phyloP scores from a whole-genome alignment of 768 basidiomycete genomes.

The Naganishia antarctica region DNA sequence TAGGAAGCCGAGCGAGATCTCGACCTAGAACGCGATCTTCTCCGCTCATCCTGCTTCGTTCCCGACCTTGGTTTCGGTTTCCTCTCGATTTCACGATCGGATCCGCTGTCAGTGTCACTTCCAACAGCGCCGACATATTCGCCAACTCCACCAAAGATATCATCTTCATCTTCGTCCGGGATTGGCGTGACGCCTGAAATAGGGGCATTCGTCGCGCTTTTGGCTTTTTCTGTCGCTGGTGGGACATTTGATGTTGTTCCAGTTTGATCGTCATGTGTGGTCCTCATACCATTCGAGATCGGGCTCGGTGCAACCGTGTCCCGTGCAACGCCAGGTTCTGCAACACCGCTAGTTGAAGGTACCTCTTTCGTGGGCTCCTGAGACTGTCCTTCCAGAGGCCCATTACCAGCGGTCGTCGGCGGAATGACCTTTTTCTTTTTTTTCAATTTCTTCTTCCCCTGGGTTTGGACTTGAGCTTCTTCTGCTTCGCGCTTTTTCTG shows the following conservation, averaged over 20 bases:
- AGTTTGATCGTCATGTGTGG: background rate
- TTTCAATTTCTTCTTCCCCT: constrained; percentile 37
- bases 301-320: too few relatives aligned
- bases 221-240: background rate
- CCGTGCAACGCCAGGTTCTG: background rate
- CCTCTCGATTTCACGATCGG: constrained; percentile 1
- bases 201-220: background rate
- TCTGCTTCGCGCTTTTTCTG: constrained; percentile 37
- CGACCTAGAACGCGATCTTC: constrained; percentile 18
- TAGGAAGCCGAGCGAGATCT: constrained; percentile 18
- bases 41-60: background rate
- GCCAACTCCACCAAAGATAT: constrained; percentile 81
- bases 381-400: too few relatives aligned
- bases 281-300: too few relatives aligned
- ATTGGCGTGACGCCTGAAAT: constrained; percentile 41
- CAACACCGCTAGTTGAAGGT: too few relatives aligned
- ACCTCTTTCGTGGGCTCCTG: too few relatives aligned
- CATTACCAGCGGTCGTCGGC: background rate
- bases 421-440: constrained; percentile 41
- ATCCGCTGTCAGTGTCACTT: constrained; percentile 41
- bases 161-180: constrained; percentile 59
- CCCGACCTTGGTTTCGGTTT: background rate
- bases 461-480: constrained; percentile 20
- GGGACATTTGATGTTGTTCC: background rate
- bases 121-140: constrained; percentile 70